Percentiles rank a stretch among this genome's conserved stretches.
Evolutionary conservation across 2,329 filamentous ascomycete species (phyloP).

Genomic region (Cladobotryum mycophilum): DNA sequence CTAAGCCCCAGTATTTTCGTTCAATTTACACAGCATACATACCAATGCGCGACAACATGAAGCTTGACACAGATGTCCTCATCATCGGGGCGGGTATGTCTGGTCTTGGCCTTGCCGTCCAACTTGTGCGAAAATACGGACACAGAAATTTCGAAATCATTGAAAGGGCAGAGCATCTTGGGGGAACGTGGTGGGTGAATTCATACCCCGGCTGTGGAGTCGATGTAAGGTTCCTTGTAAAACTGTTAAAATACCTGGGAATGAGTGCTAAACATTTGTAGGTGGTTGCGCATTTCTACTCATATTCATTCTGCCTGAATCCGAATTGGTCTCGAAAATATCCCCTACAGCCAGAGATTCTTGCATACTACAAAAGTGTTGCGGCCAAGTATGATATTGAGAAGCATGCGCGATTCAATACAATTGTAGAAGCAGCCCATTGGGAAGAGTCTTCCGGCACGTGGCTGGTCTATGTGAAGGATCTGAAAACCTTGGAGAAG

Average conservation of each 20-base stretch:
- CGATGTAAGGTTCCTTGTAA: slow-evolving; percentile 14
- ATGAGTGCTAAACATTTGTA: too few species aligned
- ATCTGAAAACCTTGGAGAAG: slow-evolving; percentile 9
- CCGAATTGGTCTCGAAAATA: slow-evolving; percentile 22
- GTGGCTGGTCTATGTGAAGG: slow-evolving; percentile 16
- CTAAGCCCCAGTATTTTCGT: too few species aligned
- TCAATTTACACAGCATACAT: background rate
- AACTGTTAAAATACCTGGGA: too few species aligned
- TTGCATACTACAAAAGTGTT: slow-evolving; percentile 18
- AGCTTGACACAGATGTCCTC: slow-evolving; percentile 17
- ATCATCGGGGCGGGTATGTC: slow-evolving; percentile 25
- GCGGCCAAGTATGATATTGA: slow-evolving; percentile 16
- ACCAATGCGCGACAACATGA: slow-evolving; percentile 2
- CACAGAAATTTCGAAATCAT: slow-evolving; percentile 19
- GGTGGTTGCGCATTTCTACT: slow-evolving; percentile 23
- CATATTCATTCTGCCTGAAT: slow-evolving; percentile 23
- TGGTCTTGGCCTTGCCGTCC: slow-evolving; percentile 20
- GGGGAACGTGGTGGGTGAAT: slow-evolving; percentile 22
- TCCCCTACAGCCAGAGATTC: slow-evolving; percentile 22
- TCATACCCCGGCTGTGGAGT: slow-evolving; percentile 23
- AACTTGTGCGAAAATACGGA: slow-evolving; percentile 15
- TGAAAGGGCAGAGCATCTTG: slow-evolving; percentile 17
- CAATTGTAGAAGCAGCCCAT: slow-evolving; percentile 16
- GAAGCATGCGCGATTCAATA: slow-evolving; percentile 15
- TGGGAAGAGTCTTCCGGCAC: slow-evolving; percentile 17